Evolutionary conservation across 2,329 filamentous ascomycete genomes (phyloP), one percentile per base, ranked within the genome.

Genomic region (Pseudogymnoascus sp.): DNA sequence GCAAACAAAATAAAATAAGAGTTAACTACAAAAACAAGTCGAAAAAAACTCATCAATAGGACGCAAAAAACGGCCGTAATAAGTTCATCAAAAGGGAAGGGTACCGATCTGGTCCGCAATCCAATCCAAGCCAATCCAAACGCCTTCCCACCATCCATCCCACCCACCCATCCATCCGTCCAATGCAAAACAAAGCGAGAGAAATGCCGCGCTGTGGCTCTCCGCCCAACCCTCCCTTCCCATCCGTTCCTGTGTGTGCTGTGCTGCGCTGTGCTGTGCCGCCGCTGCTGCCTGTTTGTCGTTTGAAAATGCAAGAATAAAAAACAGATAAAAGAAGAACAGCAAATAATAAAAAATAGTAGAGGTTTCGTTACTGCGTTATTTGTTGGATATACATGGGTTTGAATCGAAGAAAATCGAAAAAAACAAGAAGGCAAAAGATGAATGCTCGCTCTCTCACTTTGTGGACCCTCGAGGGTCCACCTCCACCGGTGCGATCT

Each of bases 21-120:
- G 26, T 56, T 56, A 56, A 33, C 47, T 56, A 56, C 47, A 56
- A 56, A 56, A 56, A 56, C 26, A 56, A 33, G 47, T 56, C 47
- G n/a, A 33, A 56, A 53, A 53, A 56, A 56, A 56, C 47, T 56
- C 26, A 56, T 56, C 47, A 56, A 56, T 56, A 56, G n/a, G 47
- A 56, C 47, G 47, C 47, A 33, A 56, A 31, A 56, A 56, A 56
- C 47, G 47, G 47, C 47, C 47, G 47, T 14, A 56, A 56, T 31
- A 33, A 56, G 26, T 56, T 33, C 26, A 56, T 56, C 47, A 56
- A 56, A 56, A 56, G n/a, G 47, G 47, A 56, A 56, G 24, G 44
- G 26, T 31, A 56, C 47, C 47, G 13, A 56, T 56, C 47, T 56
- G 47, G 47, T 56, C 47, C 47, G 26, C 26, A 56, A 56, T 56